Base-by-base conservation (phyloP, 108 stramenopile genomes). In the Fragilaria radians region DNA sequence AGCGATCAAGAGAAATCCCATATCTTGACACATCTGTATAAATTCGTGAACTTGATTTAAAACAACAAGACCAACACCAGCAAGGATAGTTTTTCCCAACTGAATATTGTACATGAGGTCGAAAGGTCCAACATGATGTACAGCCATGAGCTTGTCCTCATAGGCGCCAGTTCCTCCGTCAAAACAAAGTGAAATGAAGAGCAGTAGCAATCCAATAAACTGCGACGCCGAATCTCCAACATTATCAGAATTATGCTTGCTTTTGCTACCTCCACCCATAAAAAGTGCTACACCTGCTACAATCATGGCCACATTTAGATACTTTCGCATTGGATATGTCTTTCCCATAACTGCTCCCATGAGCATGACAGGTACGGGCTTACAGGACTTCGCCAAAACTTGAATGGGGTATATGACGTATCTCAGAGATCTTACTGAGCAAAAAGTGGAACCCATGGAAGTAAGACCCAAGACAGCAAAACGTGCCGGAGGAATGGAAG, bases 81-180 rank as follows among this genome's bases (percentile, higher is more conserved):
- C 94, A 46, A 97, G 62, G 32, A 97, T 95, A 23, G 92, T 93
- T 78, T 98, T 98, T 22, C 96, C 96, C 67, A 98, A 77, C 66
- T 98, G 98, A 58, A 98, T 98, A 65, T 97, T 97, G 81, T 93
- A 97, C 98, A 98, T 98, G 46, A 98, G 77, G 71, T 97, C 95
- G 72, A 98, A 98, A 32, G 98, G 98, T 30, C 91, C 94, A 25
- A 98, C 95, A 30, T 85, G 84, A 65, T 95, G 89, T 25, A 93
- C 94, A 42, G 77, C 75, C 97, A 98, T 98, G 59, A 98, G 93
- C 71, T 97, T 97, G 78, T 98, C 97, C 73, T 98, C 97, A 76
- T 98, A 98, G 3, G 97, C 97, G 19, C 97, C 97, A 27, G 97
- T 98, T 5, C 94, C 96, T 21, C 97, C 97, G 65, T 97, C 97